Conservation (phyloP, 1,284 basidiomycete species). For the Boletus hoseneyae region DNA sequence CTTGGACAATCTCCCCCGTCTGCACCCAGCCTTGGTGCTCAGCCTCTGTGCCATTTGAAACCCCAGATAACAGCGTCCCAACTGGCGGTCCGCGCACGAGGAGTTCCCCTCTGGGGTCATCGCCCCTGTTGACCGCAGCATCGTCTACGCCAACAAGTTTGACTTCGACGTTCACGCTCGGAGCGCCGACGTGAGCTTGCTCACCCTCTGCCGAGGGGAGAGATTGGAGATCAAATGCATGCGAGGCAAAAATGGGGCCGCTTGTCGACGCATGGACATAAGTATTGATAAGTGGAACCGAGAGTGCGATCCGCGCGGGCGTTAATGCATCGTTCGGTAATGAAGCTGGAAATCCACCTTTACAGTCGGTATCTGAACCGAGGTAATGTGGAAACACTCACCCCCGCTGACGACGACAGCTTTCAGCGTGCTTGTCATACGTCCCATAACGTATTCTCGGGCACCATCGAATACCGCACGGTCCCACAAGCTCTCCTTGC, state of each 20-base stretch:
- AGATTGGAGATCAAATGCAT: constrained; percentile 72
- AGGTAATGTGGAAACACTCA: constrained; percentile 30
- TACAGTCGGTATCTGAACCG: background rate
- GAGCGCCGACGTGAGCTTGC: constrained; percentile 64
- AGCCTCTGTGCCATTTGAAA: constrained; percentile 32
- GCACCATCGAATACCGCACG: constrained; percentile 67
- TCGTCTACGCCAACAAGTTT: constrained; percentile 67
- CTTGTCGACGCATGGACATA: constrained; percentile 58
- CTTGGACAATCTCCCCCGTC: constrained; percentile 45
- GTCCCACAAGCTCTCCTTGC: constrained; percentile 77
- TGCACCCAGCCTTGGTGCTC: constrained; percentile 46
- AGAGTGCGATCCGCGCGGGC: constrained; percentile 64
- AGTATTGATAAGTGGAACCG: constrained; percentile 64
- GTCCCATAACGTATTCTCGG: constrained; percentile 55
- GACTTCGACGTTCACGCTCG: constrained; percentile 69
- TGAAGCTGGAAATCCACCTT: constrained; percentile 31
- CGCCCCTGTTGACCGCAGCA: constrained; percentile 55
- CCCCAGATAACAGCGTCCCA: constrained; percentile 45
- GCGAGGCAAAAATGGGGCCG: constrained; percentile 69
- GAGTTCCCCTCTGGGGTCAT: constrained; percentile 50
- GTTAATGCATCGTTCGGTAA: constrained; percentile 44
- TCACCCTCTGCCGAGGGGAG: constrained; percentile 43
- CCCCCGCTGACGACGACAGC: constrained; percentile 64
- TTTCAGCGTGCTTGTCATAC: constrained; percentile 55
- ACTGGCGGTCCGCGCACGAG: constrained; percentile 53